Conservation (phyloP, 1,284 basidiomycete species). For the Spongiforma sp. region DNA sequence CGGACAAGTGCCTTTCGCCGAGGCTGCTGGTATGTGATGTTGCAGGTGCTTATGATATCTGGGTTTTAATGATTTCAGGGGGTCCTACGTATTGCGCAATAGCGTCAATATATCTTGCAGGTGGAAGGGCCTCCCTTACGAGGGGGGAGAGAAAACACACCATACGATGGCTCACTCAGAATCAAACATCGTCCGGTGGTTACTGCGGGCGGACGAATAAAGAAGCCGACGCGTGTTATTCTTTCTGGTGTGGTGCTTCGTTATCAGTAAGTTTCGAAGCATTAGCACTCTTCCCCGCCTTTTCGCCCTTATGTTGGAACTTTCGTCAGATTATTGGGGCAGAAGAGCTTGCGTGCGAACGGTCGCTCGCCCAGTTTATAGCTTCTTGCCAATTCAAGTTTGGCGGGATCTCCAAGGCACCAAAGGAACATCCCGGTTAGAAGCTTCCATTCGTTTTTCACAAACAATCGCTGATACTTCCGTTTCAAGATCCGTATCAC, state of each 20-base stretch:
- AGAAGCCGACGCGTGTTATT: conserved; percentile 89
- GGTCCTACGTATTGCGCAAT: conserved; percentile 95
- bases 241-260: conserved; percentile 91
- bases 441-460: conserved; percentile 3
- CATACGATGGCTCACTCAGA: conserved; percentile 79
- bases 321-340: conserved; percentile 65
- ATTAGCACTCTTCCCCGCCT: no score
- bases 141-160: conserved; percentile 54
- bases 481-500: conserved; percentile 79
- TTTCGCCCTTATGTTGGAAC: neutral
- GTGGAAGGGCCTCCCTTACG: conserved; percentile 42
- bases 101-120: conserved; percentile 72
- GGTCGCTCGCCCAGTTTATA: conserved; percentile 66
- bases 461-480: conserved; percentile 6
- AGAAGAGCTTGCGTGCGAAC: conserved; percentile 57
- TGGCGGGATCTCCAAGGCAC: conserved; percentile 86
- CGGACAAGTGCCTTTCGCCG: conserved; percentile 79
- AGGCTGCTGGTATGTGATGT: conserved; percentile 75
- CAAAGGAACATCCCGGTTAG: conserved; percentile 77
- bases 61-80: conserved; percentile 50
- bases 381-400: conserved; percentile 80
- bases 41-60: neutral
- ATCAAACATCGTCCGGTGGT: conserved; percentile 72
- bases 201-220: conserved; percentile 90
- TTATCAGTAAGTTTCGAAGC: conserved; percentile 58